A percentile compares a stretch with the other conserved stretches of the same genome.
These are phyloP conservation scores for Solanum hybrid DNA, from an alignment of 305 asterid species.

Conservation along the genomic window DNA sequence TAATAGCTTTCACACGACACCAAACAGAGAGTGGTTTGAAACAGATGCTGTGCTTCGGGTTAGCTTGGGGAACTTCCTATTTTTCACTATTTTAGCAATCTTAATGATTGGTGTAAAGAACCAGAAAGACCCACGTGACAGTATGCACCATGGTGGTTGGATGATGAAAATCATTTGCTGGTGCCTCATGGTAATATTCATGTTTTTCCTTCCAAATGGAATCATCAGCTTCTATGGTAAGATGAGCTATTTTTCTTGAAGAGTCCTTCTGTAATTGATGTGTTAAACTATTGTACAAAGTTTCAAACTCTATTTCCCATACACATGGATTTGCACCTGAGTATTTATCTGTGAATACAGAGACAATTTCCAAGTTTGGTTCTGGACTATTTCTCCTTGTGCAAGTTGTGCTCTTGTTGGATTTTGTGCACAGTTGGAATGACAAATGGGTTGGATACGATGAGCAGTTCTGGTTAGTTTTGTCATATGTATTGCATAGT, in stretches of 20 bases:
- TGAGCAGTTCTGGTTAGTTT: conserved; percentile 79
- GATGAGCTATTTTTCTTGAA: neutral
- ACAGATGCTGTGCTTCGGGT: conserved; percentile 93
- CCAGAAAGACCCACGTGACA: conserved; percentile 90
- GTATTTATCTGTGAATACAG: conserved; percentile 31
- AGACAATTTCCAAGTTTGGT: conserved; percentile 81
- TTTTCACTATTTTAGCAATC: conserved; percentile 69
- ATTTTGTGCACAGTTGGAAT: conserved; percentile 90
- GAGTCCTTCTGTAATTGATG: neutral
- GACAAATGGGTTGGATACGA: conserved; percentile 96
- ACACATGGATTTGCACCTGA: neutral
- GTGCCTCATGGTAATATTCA: conserved; percentile 77
- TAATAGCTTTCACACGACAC: conserved; percentile 81
- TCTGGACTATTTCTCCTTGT: conserved; percentile 89
- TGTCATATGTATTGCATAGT: neutral
- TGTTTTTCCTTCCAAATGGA: conserved; percentile 84
- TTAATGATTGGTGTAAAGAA: conserved; percentile 81
- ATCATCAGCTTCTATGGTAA: conserved; percentile 86
- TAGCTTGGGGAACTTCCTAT: conserved; percentile 89
- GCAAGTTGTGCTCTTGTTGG: conserved; percentile 87
- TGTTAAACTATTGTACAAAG: neutral
- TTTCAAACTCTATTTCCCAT: neutral
- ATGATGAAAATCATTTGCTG: conserved; percentile 85
- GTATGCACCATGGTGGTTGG: conserved; percentile 93
- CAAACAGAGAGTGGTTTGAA: conserved; percentile 89